Percentiles rank a stretch among this genome's conserved stretches.
phyloP scores from a whole-genome alignment of 345 rosid species.

The Microthlaspi erraticum region DNA sequence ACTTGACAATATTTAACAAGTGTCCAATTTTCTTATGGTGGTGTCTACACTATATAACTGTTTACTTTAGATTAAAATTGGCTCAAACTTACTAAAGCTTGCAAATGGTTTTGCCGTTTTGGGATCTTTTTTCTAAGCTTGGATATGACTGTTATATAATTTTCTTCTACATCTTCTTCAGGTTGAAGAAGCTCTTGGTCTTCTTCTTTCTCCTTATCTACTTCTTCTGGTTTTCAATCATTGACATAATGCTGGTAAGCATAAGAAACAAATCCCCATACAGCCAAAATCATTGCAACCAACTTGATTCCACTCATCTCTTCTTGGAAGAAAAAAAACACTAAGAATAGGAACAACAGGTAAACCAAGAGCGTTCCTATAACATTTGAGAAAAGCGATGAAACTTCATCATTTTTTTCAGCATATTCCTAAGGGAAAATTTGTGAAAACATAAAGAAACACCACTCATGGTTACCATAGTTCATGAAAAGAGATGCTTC shows the following conservation, averaged over 20 bases:
- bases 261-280: slow-evolving; percentile 43
- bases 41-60: no score
- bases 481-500: background rate
- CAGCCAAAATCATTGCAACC: slow-evolving; percentile 42
- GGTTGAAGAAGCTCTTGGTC: slow-evolving; percentile 12
- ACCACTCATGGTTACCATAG: background rate
- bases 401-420: no score
- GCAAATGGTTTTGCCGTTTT: background rate
- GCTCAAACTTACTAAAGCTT: background rate
- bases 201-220: slow-evolving; percentile 1
- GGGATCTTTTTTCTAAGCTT: slow-evolving; percentile 18
- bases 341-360: slow-evolving; percentile 39
- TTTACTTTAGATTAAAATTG: background rate
- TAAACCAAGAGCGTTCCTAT: slow-evolving; percentile 38
- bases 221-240: background rate
- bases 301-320: slow-evolving; percentile 43
- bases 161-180: slow-evolving; percentile 14
- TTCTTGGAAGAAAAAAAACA: slow-evolving; percentile 38
- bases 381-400: slow-evolving; percentile 41
- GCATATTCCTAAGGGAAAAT: no score
- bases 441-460: slow-evolving; percentile 5
- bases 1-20: background rate
- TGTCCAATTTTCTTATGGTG: no score
- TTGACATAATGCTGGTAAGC: slow-evolving; percentile 40
- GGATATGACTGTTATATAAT: background rate